Base-by-base conservation (phyloP, 768 basidiomycete species). In the Pulveroboletus sp. region DNA sequence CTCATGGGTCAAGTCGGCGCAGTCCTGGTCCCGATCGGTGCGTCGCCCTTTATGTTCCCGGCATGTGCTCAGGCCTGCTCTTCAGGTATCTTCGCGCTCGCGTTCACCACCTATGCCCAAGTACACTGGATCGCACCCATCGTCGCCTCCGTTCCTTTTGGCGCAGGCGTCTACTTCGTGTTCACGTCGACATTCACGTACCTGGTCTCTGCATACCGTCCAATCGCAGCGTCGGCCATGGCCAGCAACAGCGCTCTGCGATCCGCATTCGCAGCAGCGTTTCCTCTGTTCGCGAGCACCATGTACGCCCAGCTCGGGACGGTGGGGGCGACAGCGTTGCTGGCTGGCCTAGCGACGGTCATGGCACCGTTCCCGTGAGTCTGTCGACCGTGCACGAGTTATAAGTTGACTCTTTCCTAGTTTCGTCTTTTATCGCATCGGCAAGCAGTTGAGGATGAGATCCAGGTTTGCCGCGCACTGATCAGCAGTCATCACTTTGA, bases 131-230 rank as follows among this genome's bases (percentile, higher is more conserved):
- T 74, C 47, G 71, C 68, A 7, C 76, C 76, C 14, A 71, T 79
- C 53, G 60, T 78, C 48, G 71, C 65, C 4, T 72, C 75, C 1
- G 51, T 69, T 5, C 76, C 72, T 5, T 77, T 82, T 52, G 79
- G 80, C 20, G 69, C 77, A 1, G 86, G 83, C 4, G 67, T 78
- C 37, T 69, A 74, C 58, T 87, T 79, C 54, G 79, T 82, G 35
- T 91, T 85, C 68, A 82, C 82, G 1, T 78, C 79, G 8, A 80
- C 80, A 4, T 87, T 86, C 67, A 84, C 75, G 63, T 80, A 75
- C 59, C 70, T 79, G 42, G 78, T 79, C 17, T 71, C 73, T 17
- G 73, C 76, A 11, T 78, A 77, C 56, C 71, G 76, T 12, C 75
- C 76, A 2, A 68, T 76, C 31, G 76, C 79, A 0, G 76, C 80